Conservation (phyloP, 768 basidiomycete species). For the Floccularia luteovirens region DNA sequence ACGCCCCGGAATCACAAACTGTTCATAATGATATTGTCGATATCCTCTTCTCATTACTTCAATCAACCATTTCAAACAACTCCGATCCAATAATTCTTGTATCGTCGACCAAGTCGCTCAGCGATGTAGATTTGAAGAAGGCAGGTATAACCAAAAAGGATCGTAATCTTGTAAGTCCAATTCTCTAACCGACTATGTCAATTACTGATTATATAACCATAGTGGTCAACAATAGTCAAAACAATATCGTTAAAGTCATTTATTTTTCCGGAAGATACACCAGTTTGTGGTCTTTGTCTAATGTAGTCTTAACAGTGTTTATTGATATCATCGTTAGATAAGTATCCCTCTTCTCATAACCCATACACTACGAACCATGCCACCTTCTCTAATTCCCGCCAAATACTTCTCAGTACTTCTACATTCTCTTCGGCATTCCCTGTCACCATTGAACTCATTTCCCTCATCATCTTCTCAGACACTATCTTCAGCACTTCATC, state of each 20-base stretch:
- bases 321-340: slow-evolving; percentile 24
- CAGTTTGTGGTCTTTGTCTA: slow-evolving; percentile 17
- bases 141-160: slow-evolving; percentile 54
- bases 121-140: slow-evolving; percentile 38
- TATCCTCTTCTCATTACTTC: slow-evolving; percentile 37
- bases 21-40: slow-evolving; percentile 21
- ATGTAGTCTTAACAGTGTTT: neutral
- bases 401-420: slow-evolving; percentile 26
- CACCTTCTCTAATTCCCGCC: slow-evolving; percentile 31
- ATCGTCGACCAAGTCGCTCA: slow-evolving; percentile 12
- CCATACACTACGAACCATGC: slow-evolving; percentile 38
- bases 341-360: slow-evolving; percentile 49
- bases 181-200: neutral
- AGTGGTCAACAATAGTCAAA: slow-evolving; percentile 29
- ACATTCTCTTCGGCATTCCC: slow-evolving; percentile 17
- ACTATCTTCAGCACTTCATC: slow-evolving; percentile 25
- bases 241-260: slow-evolving; percentile 25
- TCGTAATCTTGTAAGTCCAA: slow-evolving; percentile 36
- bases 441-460: slow-evolving; percentile 26
- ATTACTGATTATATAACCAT: slow-evolving; percentile 1
- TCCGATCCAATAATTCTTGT: slow-evolving; percentile 46
- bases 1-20: neutral
- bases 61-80: slow-evolving; percentile 14
- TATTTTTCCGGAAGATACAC: slow-evolving; percentile 23
- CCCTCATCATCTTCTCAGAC: slow-evolving; percentile 27